Conservation (phyloP, 2,329 filamentous ascomycete genomes). For the Trichocomaceae sp. region DNA sequence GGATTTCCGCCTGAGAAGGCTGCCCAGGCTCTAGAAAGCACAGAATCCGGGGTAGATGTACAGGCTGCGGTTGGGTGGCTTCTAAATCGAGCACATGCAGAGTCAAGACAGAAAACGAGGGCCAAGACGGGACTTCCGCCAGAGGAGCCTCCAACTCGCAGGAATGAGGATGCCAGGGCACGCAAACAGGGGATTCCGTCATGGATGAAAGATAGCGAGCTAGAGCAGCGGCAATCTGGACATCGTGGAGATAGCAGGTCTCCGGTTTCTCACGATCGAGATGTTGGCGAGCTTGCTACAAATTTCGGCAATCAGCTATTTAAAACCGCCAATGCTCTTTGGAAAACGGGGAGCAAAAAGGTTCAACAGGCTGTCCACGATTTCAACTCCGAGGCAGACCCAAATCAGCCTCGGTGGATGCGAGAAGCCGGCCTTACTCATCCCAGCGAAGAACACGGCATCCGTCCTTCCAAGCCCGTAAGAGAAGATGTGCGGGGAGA, state of each 20-base stretch:
- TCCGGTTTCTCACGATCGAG: slow-evolving; percentile 54
- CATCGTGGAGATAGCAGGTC: slow-evolving; percentile 26
- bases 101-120: slow-evolving; percentile 64
- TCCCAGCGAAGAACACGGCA: slow-evolving; percentile 2
- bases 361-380: slow-evolving; percentile 89
- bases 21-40: slow-evolving; percentile 70
- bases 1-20: slow-evolving; percentile 84
- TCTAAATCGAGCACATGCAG: slow-evolving; percentile 80
- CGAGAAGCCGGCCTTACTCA: slow-evolving; percentile 51
- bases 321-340: slow-evolving; percentile 89
- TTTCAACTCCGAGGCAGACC: slow-evolving; percentile 65
- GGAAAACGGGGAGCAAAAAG: slow-evolving; percentile 91
- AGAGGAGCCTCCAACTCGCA: slow-evolving; percentile 20
- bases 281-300: slow-evolving; percentile 73
- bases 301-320: slow-evolving; percentile 77
- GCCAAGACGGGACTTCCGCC: slow-evolving; percentile 17
- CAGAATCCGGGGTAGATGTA: slow-evolving; percentile 70
- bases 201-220: slow-evolving; percentile 55
- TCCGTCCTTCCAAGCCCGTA: slow-evolving; percentile 12
- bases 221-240: slow-evolving; percentile 17
- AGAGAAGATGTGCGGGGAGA: slow-evolving; percentile 9
- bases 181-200: slow-evolving; percentile 42
- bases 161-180: slow-evolving; percentile 21
- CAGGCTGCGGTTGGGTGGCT: slow-evolving; percentile 85
- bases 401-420: slow-evolving; percentile 93